Percentiles rank a stretch among this genome's conserved stretches.
phyloP scores from a whole-genome alignment of 345 rosid species.

The Hevea brasiliensis region DNA sequence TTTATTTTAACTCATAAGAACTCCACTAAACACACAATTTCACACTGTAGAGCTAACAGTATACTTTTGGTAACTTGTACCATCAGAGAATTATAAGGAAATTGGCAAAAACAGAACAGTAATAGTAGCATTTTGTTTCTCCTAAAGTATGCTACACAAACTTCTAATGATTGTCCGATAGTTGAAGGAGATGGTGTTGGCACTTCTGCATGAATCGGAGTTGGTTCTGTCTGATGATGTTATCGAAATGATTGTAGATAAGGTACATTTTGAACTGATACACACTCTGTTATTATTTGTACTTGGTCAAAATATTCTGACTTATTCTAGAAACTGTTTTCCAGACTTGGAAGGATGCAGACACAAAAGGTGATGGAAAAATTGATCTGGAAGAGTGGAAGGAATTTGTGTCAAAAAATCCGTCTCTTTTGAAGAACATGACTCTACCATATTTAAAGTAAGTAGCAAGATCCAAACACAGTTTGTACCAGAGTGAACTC shows the following conservation, averaged over 20 bases:
- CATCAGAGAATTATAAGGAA: no score
- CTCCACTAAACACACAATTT: no score
- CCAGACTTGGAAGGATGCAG: slow-evolving; percentile 75
- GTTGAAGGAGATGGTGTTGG: slow-evolving; percentile 93
- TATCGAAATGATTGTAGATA: slow-evolving; percentile 70
- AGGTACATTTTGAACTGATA: slow-evolving; percentile 39
- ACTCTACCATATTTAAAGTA: slow-evolving; percentile 85
- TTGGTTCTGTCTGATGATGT: slow-evolving; percentile 63
- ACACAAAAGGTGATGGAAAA: slow-evolving; percentile 66
- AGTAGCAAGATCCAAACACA: slow-evolving; percentile 20
- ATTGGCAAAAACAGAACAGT: no score
- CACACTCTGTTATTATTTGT: neutral
- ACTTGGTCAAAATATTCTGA: slow-evolving; percentile 2
- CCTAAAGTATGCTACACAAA: neutral
- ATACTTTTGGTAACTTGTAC: no score
- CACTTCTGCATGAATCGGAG: slow-evolving; percentile 84
- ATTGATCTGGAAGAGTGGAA: slow-evolving; percentile 90
- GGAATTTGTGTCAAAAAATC: slow-evolving; percentile 66
- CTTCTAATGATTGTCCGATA: slow-evolving; percentile 23
- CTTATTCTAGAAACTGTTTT: neutral
- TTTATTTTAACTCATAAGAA: no score
- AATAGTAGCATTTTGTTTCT: no score
- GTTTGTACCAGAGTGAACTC: neutral
- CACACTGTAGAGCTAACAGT: no score
- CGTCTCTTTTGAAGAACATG: slow-evolving; percentile 90